Conservation (phyloP, 768 basidiomycete species). For the Mycena albidolilacea region DNA sequence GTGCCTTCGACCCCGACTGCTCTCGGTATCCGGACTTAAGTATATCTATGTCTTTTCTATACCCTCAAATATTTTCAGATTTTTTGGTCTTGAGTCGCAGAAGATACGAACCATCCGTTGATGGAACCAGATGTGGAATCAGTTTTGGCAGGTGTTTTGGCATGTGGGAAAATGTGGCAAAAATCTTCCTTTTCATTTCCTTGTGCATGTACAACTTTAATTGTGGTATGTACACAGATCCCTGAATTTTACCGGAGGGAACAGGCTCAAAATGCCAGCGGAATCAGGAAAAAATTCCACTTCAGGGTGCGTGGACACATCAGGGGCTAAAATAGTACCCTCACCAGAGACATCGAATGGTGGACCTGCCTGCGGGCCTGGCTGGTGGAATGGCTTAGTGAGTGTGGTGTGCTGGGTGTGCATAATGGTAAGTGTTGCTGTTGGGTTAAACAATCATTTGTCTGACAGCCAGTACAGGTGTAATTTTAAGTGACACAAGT, state of each 20-base stretch:
- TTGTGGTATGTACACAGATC: conserved; percentile 2
- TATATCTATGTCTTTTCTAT: conserved; percentile 9
- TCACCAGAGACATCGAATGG: no score
- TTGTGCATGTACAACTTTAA: not conserved
- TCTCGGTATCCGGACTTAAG: no score
- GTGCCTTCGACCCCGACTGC: no score
- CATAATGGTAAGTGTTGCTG: no score
- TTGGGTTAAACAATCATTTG: no score
- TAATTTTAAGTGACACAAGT: no score
- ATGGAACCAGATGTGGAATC: not conserved
- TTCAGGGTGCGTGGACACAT: not conserved
- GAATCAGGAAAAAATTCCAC: conserved; percentile 11
- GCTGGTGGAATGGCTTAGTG: no score
- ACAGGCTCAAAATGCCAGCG: conserved; percentile 5
- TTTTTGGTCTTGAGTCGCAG: not conserved
- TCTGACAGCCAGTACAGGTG: no score
- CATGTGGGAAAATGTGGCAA: conserved; percentile 13
- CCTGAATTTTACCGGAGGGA: conserved; percentile 3
- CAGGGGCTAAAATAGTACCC: conserved; percentile 21
- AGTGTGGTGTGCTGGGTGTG: no score
- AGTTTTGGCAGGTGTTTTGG: conserved; percentile 5
- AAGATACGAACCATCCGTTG: no score
- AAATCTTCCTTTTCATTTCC: conserved; percentile 4
- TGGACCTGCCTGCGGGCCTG: no score
- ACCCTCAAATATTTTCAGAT: conserved; percentile 17